Evolutionary conservation across 345 rosid species (phyloP).

Genomic region (Cochlearia excelsa): DNA sequence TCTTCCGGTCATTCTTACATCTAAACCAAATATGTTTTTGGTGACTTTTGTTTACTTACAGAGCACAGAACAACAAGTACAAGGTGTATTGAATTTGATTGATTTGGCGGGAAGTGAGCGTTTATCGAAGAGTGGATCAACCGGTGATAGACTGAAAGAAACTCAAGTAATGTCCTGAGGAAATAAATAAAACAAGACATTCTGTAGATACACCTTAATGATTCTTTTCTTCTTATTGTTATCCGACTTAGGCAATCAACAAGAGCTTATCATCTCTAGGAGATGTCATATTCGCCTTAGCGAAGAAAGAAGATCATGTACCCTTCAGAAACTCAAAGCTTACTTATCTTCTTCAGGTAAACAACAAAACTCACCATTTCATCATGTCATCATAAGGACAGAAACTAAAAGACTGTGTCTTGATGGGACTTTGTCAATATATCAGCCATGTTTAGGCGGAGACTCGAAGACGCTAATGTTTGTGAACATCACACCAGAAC

Average conservation of each 20-base stretch:
- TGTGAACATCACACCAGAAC: slow-evolving; percentile 87
- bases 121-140: slow-evolving; percentile 89
- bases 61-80: slow-evolving; percentile 95
- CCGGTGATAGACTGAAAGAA: slow-evolving; percentile 91
- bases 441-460: slow-evolving; percentile 96
- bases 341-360: slow-evolving; percentile 97
- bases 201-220: slow-evolving; percentile 8
- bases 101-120: slow-evolving; percentile 99
- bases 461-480: slow-evolving; percentile 96
- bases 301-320: slow-evolving; percentile 91
- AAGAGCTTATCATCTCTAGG: slow-evolving; percentile 86
- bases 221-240: not conserved
- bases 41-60: slow-evolving; percentile 19
- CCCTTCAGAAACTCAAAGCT: slow-evolving; percentile 98
- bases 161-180: slow-evolving; percentile 67
- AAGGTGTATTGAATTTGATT: slow-evolving; percentile 89
- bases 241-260: slow-evolving; percentile 68
- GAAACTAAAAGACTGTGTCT: slow-evolving; percentile 9
- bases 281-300: slow-evolving; percentile 88
- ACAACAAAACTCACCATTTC: not conserved
- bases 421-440: slow-evolving; percentile 17
- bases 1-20: not conserved
- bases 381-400: not conserved
- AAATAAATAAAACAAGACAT: not conserved
- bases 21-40: slow-evolving; percentile 2